Base-by-base conservation (phyloP, 2,329 filamentous ascomycete species). In the Beauveria bassiana region DNA sequence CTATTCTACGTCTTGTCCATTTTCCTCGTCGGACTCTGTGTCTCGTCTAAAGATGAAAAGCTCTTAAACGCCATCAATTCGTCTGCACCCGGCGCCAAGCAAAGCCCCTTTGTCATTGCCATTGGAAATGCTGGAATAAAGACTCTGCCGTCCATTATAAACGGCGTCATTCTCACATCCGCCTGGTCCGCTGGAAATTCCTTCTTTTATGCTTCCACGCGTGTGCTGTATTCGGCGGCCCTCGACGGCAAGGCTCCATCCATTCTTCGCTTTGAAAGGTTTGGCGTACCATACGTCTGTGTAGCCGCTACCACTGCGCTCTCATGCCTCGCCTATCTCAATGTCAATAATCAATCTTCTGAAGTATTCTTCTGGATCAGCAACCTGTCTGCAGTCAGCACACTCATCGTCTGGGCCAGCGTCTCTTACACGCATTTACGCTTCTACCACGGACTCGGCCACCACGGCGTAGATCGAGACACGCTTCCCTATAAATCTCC, bases 351-450 rank as follows among this genome's bases (percentile, higher is more conserved):
- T 66, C 72, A 76, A 58, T 80, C 84, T 0, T 77, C 83, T 1
- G 79, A 84, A 34, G 87, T 90, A 18, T 85, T 85, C 70, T 81
- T 80, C 66, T 85, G 82, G 82, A 81, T 85, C 66, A 77, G 83
- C 65, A 82, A 81, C 66, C 72, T 85, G 38, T 82, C 87, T 52
- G 89, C 88, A 28, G 86, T 89, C 12, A 88, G 87, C 7, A 85
- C 87, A 62, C 79, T 90, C 24, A 85, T 90, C 70, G 85, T 86
- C 57, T 90, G 87, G 81, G 80, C 82, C 20, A 81, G 85, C 65
- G 86, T 89, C 67, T 84, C 83, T 65, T 80, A 87, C 67, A 87
- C 86, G 0, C 91, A 89, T 71, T 75, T 91, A 53, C 81, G 83
- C 49, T 92, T 91, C 74, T 81, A 87, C 71, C 80, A 84, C 63